phyloP scores from a whole-genome alignment of 495 filamentous ascomycete species.

The Penicillium desertorum region DNA sequence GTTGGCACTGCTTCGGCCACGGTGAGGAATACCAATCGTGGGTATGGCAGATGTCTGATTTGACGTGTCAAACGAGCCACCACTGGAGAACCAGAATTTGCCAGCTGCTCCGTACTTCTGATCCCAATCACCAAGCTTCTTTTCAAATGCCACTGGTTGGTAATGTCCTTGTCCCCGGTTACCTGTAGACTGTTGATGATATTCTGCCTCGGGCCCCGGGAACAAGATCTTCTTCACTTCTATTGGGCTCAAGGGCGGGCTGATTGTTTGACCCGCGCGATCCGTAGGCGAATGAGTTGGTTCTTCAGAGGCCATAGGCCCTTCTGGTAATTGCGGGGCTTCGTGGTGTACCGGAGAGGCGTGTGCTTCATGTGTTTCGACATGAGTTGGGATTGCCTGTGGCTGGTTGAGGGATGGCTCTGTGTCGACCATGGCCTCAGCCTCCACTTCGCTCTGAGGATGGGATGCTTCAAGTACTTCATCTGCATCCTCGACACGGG shows the following conservation, averaged over 20 bases:
- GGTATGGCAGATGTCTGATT: conserved; percentile 33
- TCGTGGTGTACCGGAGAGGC: neutral
- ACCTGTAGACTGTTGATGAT: conserved; percentile 8
- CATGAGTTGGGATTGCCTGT: neutral
- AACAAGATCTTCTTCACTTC: conserved; percentile 52
- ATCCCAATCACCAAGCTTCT: conserved; percentile 45
- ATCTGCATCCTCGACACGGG: conserved; percentile 11
- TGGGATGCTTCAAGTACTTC: conserved; percentile 17
- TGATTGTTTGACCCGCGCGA: conserved; percentile 39
- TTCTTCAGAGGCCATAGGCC: conserved; percentile 10
- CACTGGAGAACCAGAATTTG: conserved; percentile 47
- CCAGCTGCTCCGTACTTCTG: conserved; percentile 53
- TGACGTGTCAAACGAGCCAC: conserved; percentile 8
- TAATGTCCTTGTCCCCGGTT: conserved; percentile 42
- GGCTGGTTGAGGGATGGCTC: neutral
- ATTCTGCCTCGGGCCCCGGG: conserved; percentile 24
- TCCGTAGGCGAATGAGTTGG: conserved; percentile 19
- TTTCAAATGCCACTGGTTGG: conserved; percentile 49
- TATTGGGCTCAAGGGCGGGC: conserved; percentile 51
- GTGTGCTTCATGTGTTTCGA: neutral
- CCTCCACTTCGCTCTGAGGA: conserved; percentile 14
- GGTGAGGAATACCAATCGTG: conserved; percentile 43
- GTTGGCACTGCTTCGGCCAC: conserved; percentile 15
- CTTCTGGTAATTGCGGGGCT: conserved; percentile 2
- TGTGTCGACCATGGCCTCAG: conserved; percentile 6